phyloP scores from a whole-genome alignment of 2,329 filamentous ascomycete genomes.

The Anthostomella pinea region DNA sequence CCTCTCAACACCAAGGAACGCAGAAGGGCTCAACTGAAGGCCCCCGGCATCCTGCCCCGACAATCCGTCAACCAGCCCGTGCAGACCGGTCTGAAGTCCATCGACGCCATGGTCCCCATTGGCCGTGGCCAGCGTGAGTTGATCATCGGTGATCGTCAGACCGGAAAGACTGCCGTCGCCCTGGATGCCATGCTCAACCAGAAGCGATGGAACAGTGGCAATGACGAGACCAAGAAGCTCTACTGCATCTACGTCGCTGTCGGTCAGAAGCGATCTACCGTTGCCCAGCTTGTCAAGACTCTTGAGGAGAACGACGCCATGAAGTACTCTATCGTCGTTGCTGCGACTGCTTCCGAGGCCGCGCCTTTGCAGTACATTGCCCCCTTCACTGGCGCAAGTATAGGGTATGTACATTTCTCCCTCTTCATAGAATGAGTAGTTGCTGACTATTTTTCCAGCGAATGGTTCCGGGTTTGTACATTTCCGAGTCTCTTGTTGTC shows the following conservation, averaged over 20 bases:
- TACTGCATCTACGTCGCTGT: slow-evolving; percentile 99
- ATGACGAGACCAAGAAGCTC: slow-evolving; percentile 95
- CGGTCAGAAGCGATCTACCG: slow-evolving; percentile 98
- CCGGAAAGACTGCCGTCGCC: slow-evolving; percentile 98
- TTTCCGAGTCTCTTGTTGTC: too few species aligned
- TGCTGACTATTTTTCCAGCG: slow-evolving; percentile 53
- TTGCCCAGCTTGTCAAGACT: slow-evolving; percentile 98
- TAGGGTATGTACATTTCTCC: too few species aligned
- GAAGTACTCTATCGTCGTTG: slow-evolving; percentile 94
- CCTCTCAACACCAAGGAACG: slow-evolving; percentile 88
- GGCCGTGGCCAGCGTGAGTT: slow-evolving; percentile 99
- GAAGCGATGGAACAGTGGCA: slow-evolving; percentile 89
- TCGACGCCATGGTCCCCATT: slow-evolving; percentile 99
- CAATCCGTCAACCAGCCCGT: slow-evolving; percentile 97
- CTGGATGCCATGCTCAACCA: slow-evolving; percentile 99
- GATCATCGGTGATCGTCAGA: slow-evolving; percentile 99
- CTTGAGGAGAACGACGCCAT: slow-evolving; percentile 99
- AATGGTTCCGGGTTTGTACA: slow-evolving; percentile 77
- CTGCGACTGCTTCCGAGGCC: slow-evolving; percentile 95
- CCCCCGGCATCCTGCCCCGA: slow-evolving; percentile 95
- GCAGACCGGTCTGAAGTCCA: slow-evolving; percentile 98
- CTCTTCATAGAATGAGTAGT: too few species aligned
- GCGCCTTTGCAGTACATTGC: slow-evolving; percentile 92
- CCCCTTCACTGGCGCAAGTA: slow-evolving; percentile 93
- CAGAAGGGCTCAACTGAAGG: slow-evolving; percentile 98